These are phyloP conservation scores for Cucurbita maxima DNA, from an alignment of 306 rosid species.

Conservation along the genomic window DNA sequence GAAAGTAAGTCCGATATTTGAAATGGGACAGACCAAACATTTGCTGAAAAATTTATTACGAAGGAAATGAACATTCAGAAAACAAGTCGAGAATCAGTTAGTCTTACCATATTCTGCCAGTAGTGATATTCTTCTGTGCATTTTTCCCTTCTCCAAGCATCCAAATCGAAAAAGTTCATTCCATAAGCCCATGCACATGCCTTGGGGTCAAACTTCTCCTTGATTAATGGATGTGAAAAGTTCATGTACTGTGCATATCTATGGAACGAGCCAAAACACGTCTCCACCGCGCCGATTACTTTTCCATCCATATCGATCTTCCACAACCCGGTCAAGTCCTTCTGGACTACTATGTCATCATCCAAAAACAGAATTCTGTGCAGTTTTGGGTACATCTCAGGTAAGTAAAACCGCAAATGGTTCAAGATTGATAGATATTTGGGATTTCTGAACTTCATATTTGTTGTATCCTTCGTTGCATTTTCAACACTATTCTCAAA, in stretches of 20 bases:
- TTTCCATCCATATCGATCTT: slow-evolving; percentile 1
- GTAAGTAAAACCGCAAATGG: slow-evolving; percentile 3
- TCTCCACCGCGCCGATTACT: neutral
- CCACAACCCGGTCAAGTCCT: slow-evolving; percentile 8
- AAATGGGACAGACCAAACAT: neutral
- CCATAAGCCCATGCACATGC: slow-evolving; percentile 9
- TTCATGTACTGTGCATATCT: slow-evolving; percentile 8
- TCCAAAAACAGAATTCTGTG: slow-evolving; percentile 5
- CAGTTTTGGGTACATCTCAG: neutral
- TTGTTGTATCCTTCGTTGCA: slow-evolving; percentile 6
- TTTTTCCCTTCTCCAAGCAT: slow-evolving; percentile 8
- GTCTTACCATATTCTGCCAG: slow-evolving; percentile 8
- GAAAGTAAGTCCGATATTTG: neutral
- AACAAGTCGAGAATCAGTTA: neutral
- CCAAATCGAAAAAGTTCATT: slow-evolving; percentile 6
- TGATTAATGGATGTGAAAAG: slow-evolving; percentile 5
- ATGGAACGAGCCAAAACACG: slow-evolving; percentile 1
- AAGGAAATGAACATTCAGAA: slow-evolving; percentile 31
- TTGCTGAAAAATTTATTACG: slow-evolving; percentile 45
- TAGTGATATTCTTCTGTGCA: slow-evolving; percentile 7
- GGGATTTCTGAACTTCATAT: slow-evolving; percentile 4
- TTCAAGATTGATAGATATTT: slow-evolving; percentile 2
- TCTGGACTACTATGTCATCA: slow-evolving; percentile 6
- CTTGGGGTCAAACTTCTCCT: slow-evolving; percentile 3
- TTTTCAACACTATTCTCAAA: slow-evolving; percentile 8